Base-by-base conservation (phyloP, 371 early-diverging fungal genomes). In the Haplosporangium sp. region DNA sequence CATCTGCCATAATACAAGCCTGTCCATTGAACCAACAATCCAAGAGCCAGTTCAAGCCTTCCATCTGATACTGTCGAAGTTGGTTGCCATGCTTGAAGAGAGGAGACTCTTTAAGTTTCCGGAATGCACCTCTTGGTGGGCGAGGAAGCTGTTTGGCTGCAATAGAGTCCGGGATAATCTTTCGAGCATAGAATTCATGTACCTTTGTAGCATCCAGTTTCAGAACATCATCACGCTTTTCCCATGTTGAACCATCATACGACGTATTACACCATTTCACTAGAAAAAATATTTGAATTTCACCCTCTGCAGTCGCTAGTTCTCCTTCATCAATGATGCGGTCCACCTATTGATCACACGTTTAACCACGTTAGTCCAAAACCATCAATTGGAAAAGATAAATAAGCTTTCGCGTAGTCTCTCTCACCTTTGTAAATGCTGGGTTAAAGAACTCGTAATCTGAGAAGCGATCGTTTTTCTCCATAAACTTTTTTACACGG, bases 231-330 rank as follows among this genome's bases (percentile, higher is more conserved):
- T 92, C 92, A 48, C 88, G 86, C 7, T 86, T 83, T 83, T 98
- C 99, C 96, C 97, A 97, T 0, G 99, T 97, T 40, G 91, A 85
- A 2, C 85, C 76, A 75, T 97, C 97, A 77, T 97, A 96, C n/a
- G 95, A 90, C n/a, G 89, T 88, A 47, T 91, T 89, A 63, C 89
- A 89, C 99, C 99, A 99, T 76, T 98, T 99, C 45, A 96, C 93
- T 50, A 99, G 85, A 77, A 91, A 96, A 64, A 86, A 93, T 7
- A 94, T 88, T 47, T 84, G 87, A 38, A 89, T 88, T 2, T 88
- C 90, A 2, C 86, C 86, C 1, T 72, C 70, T 10, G 86, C 84
- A 65, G 91, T 88, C 10, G 82, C 74, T 45, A 91, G 70, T 59
- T 96, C 95, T 56, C 95, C 95, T 74, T 94, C 95, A 76, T 96